A percentile compares a stretch with the other conserved stretches of the same genome.
phyloP scores from a whole-genome alignment of 164 flowering plant genomes.

The Liquidambar formosana region DNA sequence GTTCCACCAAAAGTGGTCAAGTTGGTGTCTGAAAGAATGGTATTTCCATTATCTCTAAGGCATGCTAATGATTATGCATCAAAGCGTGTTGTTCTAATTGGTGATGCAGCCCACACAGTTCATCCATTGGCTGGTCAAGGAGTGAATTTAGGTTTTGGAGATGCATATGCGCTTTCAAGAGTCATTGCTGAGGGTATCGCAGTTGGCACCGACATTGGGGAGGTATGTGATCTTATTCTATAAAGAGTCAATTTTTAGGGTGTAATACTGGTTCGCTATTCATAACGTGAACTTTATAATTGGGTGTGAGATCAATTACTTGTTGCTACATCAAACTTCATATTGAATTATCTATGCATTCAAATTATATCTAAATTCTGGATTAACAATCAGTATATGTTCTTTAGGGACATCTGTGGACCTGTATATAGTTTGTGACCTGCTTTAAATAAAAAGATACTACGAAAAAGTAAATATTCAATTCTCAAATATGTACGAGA shows the following conservation, averaged over 20 bases:
- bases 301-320: too few relatives aligned
- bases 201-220: constrained; percentile 83
- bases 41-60: constrained; percentile 82
- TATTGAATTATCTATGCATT: too few relatives aligned
- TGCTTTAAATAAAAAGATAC: too few relatives aligned
- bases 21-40: constrained; percentile 82
- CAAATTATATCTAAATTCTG: too few relatives aligned
- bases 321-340: too few relatives aligned
- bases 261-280: background rate
- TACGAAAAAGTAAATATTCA: too few relatives aligned
- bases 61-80: constrained; percentile 77
- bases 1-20: constrained; percentile 79
- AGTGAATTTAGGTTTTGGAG: constrained; percentile 94
- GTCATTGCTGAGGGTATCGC: constrained; percentile 79
- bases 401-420: too few relatives aligned
- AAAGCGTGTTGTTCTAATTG: constrained; percentile 75
- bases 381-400: too few relatives aligned
- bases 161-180: constrained; percentile 74
- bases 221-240: constrained; percentile 45
- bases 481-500: too few relatives aligned
- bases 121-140: constrained; percentile 99
- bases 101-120: constrained; percentile 98
- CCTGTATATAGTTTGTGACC: too few relatives aligned
- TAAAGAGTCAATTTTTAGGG: background rate
- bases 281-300: background rate